These are phyloP conservation scores for Flaveria robusta DNA, from an alignment of 129 eudicot species.

Conservation along the genomic window DNA sequence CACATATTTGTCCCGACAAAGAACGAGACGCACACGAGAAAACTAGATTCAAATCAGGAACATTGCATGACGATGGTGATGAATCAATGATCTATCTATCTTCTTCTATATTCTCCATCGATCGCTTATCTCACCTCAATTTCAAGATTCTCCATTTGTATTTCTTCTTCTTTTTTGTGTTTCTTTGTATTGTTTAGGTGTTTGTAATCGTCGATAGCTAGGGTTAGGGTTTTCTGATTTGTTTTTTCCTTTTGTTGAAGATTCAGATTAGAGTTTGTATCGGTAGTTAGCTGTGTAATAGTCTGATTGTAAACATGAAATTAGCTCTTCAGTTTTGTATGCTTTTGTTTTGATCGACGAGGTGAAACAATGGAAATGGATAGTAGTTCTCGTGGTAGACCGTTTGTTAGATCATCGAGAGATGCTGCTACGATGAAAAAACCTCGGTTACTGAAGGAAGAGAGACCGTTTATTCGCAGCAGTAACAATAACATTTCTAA, in stretches of 20 bases:
- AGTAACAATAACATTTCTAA: conserved; percentile 38
- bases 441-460: conserved; percentile 62
- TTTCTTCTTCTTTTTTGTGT: conserved; percentile 3
- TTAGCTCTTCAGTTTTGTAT: conserved; percentile 31
- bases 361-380: conserved; percentile 56
- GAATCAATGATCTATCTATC: conserved; percentile 2
- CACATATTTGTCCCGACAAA: conserved; percentile 21
- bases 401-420: conserved; percentile 73
- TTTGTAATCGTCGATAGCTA: conserved; percentile 26
- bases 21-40: conserved; percentile 18
- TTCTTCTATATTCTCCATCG: background rate
- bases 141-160: conserved; percentile 16
- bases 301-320: conserved; percentile 18
- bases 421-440: conserved; percentile 59
- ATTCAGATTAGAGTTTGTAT: too few relatives aligned
- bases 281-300: background rate
- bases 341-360: conserved; percentile 9
- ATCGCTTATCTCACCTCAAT: background rate
- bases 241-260: background rate
- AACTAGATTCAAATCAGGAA: conserved; percentile 30
- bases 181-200: background rate
- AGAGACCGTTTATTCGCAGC: conserved; percentile 31
- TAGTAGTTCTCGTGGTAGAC: conserved; percentile 57
- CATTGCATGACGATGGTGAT: conserved; percentile 20
- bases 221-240: conserved; percentile 37